Evolutionary conservation across 768 basidiomycete genomes (phyloP).

Genomic region (Leucocoprinus birnbaumii): DNA sequence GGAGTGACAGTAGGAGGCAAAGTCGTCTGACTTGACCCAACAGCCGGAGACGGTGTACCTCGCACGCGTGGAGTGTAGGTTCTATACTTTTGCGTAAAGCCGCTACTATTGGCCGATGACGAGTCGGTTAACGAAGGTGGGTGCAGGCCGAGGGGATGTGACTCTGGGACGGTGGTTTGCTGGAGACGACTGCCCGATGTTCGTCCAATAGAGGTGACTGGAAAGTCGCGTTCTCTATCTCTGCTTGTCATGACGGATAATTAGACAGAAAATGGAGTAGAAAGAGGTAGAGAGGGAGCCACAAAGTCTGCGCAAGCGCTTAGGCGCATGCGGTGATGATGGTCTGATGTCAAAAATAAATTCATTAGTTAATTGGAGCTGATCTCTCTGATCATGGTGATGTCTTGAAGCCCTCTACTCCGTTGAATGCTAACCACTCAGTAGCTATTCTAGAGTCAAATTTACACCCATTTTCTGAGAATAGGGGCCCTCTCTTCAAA

Average conservation of each 20-base stretch:
- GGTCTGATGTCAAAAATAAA: neutral
- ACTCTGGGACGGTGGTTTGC: constrained; percentile 37
- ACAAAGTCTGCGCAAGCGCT: neutral
- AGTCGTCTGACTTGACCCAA: neutral
- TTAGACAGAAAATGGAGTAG: neutral
- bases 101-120: constrained; percentile 17
- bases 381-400: no score
- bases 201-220: constrained; percentile 54
- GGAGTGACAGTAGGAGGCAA: constrained; percentile 15
- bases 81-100: constrained; percentile 49
- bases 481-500: no score
- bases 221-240: constrained; percentile 28
- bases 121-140: constrained; percentile 20
- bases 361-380: neutral
- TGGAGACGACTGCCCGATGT: constrained; percentile 39
- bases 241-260: neutral
- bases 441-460: no score
- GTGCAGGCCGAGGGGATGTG: constrained; percentile 48
- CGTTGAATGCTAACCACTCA: no score
- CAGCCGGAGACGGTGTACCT: constrained; percentile 37
- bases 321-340: neutral
- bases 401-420: no score
- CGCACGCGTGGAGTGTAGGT: constrained; percentile 79
- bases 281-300: neutral
- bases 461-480: no score